Evolutionary conservation across 306 rosid species (phyloP).

Genomic region (Fragaria nilgerrensis): DNA sequence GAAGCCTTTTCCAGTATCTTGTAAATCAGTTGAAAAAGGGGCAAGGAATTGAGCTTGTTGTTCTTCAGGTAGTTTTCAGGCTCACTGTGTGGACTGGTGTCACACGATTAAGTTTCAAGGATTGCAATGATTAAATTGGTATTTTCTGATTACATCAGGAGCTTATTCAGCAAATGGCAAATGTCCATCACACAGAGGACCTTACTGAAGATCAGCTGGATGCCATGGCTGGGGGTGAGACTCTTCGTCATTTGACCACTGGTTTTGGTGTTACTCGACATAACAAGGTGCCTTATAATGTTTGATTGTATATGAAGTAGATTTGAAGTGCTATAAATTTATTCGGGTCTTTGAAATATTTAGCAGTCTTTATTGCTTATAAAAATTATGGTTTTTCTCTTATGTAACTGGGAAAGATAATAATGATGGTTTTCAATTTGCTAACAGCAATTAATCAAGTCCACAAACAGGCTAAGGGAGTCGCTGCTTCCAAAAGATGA

Average conservation of each 20-base stretch:
- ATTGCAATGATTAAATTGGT: conserved; percentile 4
- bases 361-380: neutral
- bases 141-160: conserved; percentile 55
- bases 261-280: conserved; percentile 88
- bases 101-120: neutral
- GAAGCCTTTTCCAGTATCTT: conserved; percentile 98
- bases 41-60: conserved; percentile 91
- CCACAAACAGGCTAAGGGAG: conserved; percentile 86
- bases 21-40: conserved; percentile 95
- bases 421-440: conserved; percentile 14
- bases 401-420: conserved; percentile 17
- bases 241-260: conserved; percentile 92
- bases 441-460: conserved; percentile 80
- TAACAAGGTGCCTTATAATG: conserved; percentile 66
- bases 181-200: conserved; percentile 93
- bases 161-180: conserved; percentile 99
- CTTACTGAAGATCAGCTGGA: conserved; percentile 97
- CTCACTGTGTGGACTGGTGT: conserved; percentile 13
- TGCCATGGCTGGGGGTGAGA: conserved; percentile 98
- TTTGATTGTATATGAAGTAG: neutral
- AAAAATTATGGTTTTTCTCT: conserved; percentile 4
- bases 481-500: conserved; percentile 90
- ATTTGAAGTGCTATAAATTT: neutral
- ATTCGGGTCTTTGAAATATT: neutral
- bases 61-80: conserved; percentile 64